phyloP scores from a whole-genome alignment of 345 rosid species.

The Linum lewisii region DNA sequence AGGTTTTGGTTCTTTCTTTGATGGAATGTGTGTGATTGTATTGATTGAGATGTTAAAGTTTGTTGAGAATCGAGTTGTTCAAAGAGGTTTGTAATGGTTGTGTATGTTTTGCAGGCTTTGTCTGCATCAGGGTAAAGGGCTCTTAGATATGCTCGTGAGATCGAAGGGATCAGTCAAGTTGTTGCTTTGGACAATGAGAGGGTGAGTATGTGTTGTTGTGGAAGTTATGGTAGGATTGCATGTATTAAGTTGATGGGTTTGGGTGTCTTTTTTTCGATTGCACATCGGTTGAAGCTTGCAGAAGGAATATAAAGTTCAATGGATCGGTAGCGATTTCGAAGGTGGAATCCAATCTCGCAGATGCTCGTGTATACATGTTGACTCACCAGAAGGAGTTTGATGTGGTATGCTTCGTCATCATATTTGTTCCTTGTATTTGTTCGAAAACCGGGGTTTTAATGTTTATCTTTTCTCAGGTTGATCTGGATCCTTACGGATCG shows the following conservation, averaged over 20 bases:
- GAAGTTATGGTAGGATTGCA: no score
- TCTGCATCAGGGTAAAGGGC: constrained; percentile 97
- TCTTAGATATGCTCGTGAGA: constrained; percentile 85
- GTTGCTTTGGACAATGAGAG: constrained; percentile 94
- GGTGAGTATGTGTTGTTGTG: constrained; percentile 37
- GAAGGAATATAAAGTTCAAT: constrained; percentile 83
- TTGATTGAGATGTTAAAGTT: not conserved
- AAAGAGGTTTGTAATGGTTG: constrained; percentile 14
- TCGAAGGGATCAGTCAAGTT: constrained; percentile 87
- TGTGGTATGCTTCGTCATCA: constrained; percentile 43
- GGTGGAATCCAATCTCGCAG: constrained; percentile 90
- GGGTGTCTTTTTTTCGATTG: constrained; percentile 10
- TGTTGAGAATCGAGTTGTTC: no score
- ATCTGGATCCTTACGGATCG: constrained; percentile 98
- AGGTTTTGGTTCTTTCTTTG: constrained; percentile 45
- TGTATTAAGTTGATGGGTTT: not conserved
- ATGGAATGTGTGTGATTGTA: no score
- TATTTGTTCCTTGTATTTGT: not conserved
- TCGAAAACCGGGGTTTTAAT: not conserved
- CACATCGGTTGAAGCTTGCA: constrained; percentile 87
- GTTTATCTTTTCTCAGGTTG: constrained; percentile 51
- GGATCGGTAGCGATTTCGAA: constrained; percentile 76
- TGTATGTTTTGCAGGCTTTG: constrained; percentile 48
- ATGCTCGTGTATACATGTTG: constrained; percentile 96
- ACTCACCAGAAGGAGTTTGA: constrained; percentile 93